Evolutionary conservation across 2,329 filamentous ascomycete species (phyloP).

Genomic region (Penicillium vulpinum): DNA sequence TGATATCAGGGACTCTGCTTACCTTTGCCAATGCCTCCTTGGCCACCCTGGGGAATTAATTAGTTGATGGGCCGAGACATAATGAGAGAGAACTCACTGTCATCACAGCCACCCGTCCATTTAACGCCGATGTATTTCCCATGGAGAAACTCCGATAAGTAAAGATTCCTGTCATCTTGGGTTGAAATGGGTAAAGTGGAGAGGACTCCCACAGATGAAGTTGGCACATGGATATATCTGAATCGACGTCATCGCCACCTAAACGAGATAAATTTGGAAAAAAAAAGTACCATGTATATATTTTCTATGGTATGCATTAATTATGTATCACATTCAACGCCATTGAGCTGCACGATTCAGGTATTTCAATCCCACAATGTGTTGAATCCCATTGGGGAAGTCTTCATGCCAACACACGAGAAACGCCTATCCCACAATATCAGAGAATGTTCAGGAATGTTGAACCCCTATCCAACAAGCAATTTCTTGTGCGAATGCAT

Average conservation of each 20-base stretch:
- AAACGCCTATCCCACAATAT: slow-evolving; percentile 15
- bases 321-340: slow-evolving; percentile 6
- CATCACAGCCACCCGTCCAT: slow-evolving; percentile 32
- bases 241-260: slow-evolving; percentile 2
- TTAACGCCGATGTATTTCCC: slow-evolving; percentile 26
- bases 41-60: slow-evolving; percentile 23
- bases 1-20: slow-evolving; percentile 2
- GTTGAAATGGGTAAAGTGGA: neutral
- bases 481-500: slow-evolving; percentile 13
- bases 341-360: slow-evolving; percentile 13
- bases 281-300: neutral
- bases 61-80: neutral
- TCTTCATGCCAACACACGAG: slow-evolving; percentile 5
- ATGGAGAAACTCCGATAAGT: slow-evolving; percentile 32
- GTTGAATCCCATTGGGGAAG: slow-evolving; percentile 22
- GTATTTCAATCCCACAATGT: slow-evolving; percentile 7
- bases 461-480: slow-evolving; percentile 19
- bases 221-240: neutral
- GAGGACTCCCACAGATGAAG: neutral
- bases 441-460: slow-evolving; percentile 16
- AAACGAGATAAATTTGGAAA: neutral
- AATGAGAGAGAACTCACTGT: slow-evolving; percentile 20
- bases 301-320: slow-evolving; percentile 6
- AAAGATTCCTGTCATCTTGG: slow-evolving; percentile 29
- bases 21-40: slow-evolving; percentile 33